phyloP scores from a whole-genome alignment of 352 stramenopile genomes.

The Blastocystis sp. region DNA sequence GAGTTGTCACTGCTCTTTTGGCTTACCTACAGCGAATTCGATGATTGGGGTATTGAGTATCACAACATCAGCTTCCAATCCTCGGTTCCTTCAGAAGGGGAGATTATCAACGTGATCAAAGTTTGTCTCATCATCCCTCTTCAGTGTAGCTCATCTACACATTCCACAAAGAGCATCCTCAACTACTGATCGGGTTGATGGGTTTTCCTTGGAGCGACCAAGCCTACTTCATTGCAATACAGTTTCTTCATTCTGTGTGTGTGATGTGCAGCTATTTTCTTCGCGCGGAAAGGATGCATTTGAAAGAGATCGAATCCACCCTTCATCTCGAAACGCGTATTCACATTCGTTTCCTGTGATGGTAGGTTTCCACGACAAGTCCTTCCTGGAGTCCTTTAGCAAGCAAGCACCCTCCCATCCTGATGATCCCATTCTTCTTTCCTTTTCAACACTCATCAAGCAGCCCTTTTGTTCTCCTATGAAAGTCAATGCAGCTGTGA shows the following conservation, averaged over 20 bases:
- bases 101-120: constrained; percentile 12
- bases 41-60: constrained; percentile 63
- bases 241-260: not conserved
- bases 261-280: not conserved
- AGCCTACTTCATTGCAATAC: not conserved
- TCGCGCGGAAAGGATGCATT: not conserved
- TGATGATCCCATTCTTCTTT: not conserved
- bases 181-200: constrained; percentile 40
- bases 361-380: not conserved
- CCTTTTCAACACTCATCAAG: not conserved
- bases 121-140: not conserved
- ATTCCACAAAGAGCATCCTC: constrained; percentile 53
- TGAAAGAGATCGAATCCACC: not conserved
- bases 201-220: not conserved
- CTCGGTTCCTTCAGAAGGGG: constrained; percentile 22
- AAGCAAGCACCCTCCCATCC: not conserved
- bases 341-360: not conserved
- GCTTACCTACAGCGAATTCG: constrained; percentile 49
- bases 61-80: not conserved
- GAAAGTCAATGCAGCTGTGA: not conserved
- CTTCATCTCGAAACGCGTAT: not conserved
- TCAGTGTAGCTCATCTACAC: constrained; percentile 3
- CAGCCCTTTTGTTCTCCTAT: constrained; percentile 48
- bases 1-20: not conserved
- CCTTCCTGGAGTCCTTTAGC: not conserved